A percentile compares a stretch with the other conserved stretches of the same genome.
Evolutionary conservation across 1,284 basidiomycete genomes (phyloP).

Genomic region (Moesziomyces antarcticus): DNA sequence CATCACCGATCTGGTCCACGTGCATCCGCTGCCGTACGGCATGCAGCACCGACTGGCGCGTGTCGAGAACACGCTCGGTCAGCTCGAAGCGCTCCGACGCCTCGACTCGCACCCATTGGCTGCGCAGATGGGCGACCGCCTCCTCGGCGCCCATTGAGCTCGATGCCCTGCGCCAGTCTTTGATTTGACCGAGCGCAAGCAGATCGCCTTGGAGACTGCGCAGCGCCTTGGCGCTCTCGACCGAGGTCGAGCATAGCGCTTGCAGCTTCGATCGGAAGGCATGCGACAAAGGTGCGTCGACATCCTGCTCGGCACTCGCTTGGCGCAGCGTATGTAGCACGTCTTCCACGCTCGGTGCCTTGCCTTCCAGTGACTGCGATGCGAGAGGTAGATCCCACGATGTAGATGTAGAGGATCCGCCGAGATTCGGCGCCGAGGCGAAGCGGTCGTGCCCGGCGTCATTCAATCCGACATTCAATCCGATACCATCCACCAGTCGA

Average conservation of each 20-base stretch:
- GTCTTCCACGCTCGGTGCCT: slow-evolving; percentile 75
- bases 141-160: slow-evolving; percentile 25
- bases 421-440: slow-evolving; percentile 72
- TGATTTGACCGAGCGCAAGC: slow-evolving; percentile 48
- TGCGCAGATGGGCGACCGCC: slow-evolving; percentile 26
- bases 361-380: slow-evolving; percentile 8
- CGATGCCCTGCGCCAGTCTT: slow-evolving; percentile 32
- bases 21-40: slow-evolving; percentile 76
- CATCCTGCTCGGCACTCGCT: slow-evolving; percentile 68
- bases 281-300: slow-evolving; percentile 21
- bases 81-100: slow-evolving; percentile 72
- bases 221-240: slow-evolving; percentile 35
- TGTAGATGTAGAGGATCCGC: slow-evolving; percentile 87
- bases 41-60: slow-evolving; percentile 82
- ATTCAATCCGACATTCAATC: slow-evolving; percentile 21
- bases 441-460: slow-evolving; percentile 1
- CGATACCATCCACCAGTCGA: slow-evolving; percentile 74
- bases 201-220: slow-evolving; percentile 32
- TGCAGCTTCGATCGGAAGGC: slow-evolving; percentile 36
- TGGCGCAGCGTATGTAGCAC: slow-evolving; percentile 75
- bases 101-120: slow-evolving; percentile 17
- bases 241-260: slow-evolving; percentile 26
- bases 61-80: slow-evolving; percentile 82
- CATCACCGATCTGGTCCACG: slow-evolving; percentile 77
- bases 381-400: slow-evolving; percentile 79